Percentiles rank a stretch among this genome's conserved stretches.
phyloP scores from a whole-genome alignment of 768 basidiomycete species.

The Tricholoma terreum region DNA sequence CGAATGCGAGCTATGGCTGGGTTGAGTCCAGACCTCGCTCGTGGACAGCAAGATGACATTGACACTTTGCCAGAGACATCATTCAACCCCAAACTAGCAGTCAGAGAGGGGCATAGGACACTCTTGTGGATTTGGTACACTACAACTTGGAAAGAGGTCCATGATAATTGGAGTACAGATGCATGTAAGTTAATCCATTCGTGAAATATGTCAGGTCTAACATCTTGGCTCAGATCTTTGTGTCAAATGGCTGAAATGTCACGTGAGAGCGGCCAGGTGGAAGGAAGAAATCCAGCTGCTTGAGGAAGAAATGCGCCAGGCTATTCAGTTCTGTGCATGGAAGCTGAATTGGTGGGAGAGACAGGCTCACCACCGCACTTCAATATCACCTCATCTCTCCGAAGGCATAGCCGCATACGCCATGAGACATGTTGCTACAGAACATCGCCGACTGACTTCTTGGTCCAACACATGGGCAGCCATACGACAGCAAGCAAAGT shows the following conservation, averaged over 20 bases:
- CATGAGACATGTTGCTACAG: not conserved
- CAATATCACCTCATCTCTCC: not conserved
- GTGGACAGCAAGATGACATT: not conserved
- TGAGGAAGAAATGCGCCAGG: slow-evolving; percentile 26
- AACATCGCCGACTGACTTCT: not conserved
- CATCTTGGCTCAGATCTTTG: slow-evolving; percentile 6
- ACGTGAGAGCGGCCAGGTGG: slow-evolving; percentile 20
- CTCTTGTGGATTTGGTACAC: slow-evolving; percentile 21
- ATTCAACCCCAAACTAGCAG: slow-evolving; percentile 4
- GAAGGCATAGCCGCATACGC: slow-evolving; percentile 10
- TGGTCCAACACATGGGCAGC: not conserved
- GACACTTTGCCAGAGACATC: not conserved
- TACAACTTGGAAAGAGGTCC: not conserved
- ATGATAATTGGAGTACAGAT: slow-evolving; percentile 4
- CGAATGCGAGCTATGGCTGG: slow-evolving; percentile 8
- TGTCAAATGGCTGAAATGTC: slow-evolving; percentile 25
- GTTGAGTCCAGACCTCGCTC: not conserved
- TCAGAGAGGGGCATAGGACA: slow-evolving; percentile 7
- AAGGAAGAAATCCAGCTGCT: slow-evolving; percentile 22
- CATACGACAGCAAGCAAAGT: not conserved
- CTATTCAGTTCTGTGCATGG: slow-evolving; percentile 17
- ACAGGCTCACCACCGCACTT: not conserved
- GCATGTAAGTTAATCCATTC: not conserved
- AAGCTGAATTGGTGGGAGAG: slow-evolving; percentile 10
- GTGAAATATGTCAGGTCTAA: not conserved